A percentile compares a stretch with the other conserved stretches of the same genome.
Evolutionary conservation across 2,329 filamentous ascomycete species (phyloP).

Genomic region (Pleomassaria siparia): DNA sequence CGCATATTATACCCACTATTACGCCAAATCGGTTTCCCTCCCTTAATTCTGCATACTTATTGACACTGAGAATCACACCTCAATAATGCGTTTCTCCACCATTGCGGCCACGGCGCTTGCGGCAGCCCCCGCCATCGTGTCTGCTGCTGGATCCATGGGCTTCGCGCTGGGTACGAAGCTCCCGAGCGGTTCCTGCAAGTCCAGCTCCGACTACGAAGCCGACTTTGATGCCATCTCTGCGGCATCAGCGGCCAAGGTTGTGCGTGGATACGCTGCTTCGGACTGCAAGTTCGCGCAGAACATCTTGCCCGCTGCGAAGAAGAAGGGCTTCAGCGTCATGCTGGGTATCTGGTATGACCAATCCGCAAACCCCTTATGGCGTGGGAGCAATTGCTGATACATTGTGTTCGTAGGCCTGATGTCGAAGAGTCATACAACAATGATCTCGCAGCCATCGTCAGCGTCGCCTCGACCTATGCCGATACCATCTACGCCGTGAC

Average conservation of each 20-base stretch:
- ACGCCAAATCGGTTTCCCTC: constrained; percentile 2
- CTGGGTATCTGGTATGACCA: constrained; percentile 66
- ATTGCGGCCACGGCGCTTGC: constrained; percentile 35
- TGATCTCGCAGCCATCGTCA: constrained; percentile 61
- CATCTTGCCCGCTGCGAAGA: constrained; percentile 66
- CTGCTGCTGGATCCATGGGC: constrained; percentile 60
- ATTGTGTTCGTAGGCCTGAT: constrained; percentile 56
- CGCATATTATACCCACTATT: constrained; percentile 5
- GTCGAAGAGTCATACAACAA: constrained; percentile 61
- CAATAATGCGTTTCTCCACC: constrained; percentile 40
- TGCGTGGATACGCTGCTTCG: constrained; percentile 67
- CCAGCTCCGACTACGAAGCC: constrained; percentile 60
- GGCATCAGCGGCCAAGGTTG: constrained; percentile 55
- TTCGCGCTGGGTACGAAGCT: constrained; percentile 69
- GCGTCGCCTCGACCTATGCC: constrained; percentile 51
- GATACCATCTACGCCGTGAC: constrained; percentile 68
- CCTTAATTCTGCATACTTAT: constrained; percentile 2
- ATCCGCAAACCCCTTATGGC: not conserved
- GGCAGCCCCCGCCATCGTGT: constrained; percentile 50
- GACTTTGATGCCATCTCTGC: constrained; percentile 65
- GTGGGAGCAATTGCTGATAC: constrained; percentile 3
- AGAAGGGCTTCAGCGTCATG: constrained; percentile 67
- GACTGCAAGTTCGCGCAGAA: constrained; percentile 66
- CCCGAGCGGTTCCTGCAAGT: constrained; percentile 62
- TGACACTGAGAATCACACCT: constrained; percentile 6